Evolutionary conservation across 805 yeast genomes (phyloP).

Genomic region (Saturnispora saitoi): DNA sequence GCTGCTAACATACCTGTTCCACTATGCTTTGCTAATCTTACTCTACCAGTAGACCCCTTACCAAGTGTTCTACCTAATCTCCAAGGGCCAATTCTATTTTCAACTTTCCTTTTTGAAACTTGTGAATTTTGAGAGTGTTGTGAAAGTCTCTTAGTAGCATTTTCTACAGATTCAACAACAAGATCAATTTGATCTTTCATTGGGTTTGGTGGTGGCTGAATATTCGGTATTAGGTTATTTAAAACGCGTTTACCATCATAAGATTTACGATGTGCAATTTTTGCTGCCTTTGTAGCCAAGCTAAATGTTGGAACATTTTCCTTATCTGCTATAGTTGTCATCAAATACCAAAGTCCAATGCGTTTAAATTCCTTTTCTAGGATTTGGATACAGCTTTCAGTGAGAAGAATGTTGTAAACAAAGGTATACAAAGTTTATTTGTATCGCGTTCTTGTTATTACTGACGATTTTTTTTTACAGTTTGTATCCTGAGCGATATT

Average conservation of each 20-base stretch:
- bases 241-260: not conserved
- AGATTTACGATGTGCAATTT: not conserved
- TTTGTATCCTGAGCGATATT: too few species aligned
- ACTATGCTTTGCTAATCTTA: conserved; percentile 62
- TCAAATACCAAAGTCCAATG: not conserved
- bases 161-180: conserved; percentile 32
- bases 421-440: not conserved
- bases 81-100: conserved; percentile 69
- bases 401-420: not conserved
- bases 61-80: conserved; percentile 70
- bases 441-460: too few species aligned
- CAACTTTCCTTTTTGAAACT: conserved; percentile 28
- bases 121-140: conserved; percentile 34
- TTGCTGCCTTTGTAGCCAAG: not conserved
- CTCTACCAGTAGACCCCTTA: conserved; percentile 77
- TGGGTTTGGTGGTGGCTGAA: not conserved
- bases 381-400: not conserved
- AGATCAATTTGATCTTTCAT: conserved; percentile 30
- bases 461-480: too few species aligned
- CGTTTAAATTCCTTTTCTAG: too few species aligned
- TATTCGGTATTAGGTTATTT: not conserved
- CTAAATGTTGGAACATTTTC: not conserved
- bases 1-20: conserved; percentile 72
- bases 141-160: conserved; percentile 30
- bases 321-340: not conserved